Conservation (phyloP, 2,329 filamentous ascomycete genomes). For the Ceratocystis variospora region DNA sequence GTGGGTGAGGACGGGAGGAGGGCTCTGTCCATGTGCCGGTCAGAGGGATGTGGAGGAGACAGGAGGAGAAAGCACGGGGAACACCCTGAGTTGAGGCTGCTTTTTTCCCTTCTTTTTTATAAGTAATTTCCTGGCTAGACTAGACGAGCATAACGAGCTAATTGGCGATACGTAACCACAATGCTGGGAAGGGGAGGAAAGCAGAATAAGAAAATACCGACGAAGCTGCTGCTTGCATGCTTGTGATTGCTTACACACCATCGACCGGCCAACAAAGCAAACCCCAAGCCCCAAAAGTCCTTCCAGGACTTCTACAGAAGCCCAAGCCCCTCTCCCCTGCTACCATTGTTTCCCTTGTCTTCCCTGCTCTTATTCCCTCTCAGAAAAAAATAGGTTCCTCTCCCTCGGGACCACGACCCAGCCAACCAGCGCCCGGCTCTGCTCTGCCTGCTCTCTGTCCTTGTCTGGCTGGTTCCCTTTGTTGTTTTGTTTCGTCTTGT, state of each 20-base stretch:
- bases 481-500: not conserved
- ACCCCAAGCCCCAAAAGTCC: not conserved
- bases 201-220: not conserved
- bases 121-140: not conserved
- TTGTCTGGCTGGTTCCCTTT: not conserved
- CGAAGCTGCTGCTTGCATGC: not conserved
- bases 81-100: not conserved
- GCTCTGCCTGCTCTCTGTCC: not conserved
- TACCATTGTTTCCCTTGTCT: not conserved
- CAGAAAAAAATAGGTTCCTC: not conserved
- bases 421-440: not conserved
- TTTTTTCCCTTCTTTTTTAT: not conserved
- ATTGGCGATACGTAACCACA: slow-evolving; percentile 1
- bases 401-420: not conserved
- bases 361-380: too few species aligned
- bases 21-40: too few species aligned
- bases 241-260: not conserved
- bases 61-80: not conserved
- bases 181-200: slow-evolving; percentile 5
- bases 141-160: not conserved
- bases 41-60: too few species aligned
- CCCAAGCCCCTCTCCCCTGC: not conserved
- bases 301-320: not conserved
- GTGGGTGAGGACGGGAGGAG: too few species aligned
- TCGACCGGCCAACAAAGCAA: not conserved